Evolutionary conservation across 2,329 filamentous ascomycete genomes (phyloP), one percentile per base, ranked within the genome.

Genomic region (Calonectria fujianensis): DNA sequence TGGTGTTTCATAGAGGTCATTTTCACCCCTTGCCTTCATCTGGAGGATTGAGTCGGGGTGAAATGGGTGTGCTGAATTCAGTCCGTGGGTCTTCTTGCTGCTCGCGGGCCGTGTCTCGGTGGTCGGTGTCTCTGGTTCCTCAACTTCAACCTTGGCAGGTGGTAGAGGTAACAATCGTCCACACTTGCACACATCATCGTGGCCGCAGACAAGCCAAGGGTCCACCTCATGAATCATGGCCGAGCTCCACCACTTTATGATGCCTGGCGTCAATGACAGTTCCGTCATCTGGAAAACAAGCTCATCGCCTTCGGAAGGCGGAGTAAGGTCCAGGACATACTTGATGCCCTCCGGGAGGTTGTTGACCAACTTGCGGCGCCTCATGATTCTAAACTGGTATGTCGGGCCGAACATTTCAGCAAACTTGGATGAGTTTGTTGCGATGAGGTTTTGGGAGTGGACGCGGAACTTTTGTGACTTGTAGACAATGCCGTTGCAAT

Each of bases 321-420:
- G 93, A 0, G 92, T 93, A 16, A 94, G 85, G 77, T 94, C 92
- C 45, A 94, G 79, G 24, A 93, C 84, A 76, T 90, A 94, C 72
- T 88, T 88, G 79, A 93, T 84, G 0, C 87, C 89, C 3, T 83
- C 77, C 0, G 85, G 85, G 13, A 87, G 79, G 18, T 79, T 80
- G 31, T 83, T 84, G 48, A 79, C 79, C 45, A 85, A 76, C 52
- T 84, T 84, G 27, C 84, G 84, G 18, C 84, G 85, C 29, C 87
- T 84, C 48, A 80, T 82, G 20, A 84, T 79, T 7, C 85, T 85
- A 31, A 83, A 84, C 77, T 89, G 88, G 13, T 84, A 83, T 10
- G 83, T 82, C 0, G 87, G 85, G 14, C 81, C 82, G 4, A 91
- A 82, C 81, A 89, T 85, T 3, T 85, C 82, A n/a, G 79, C 78